phyloP scores from a whole-genome alignment of 2,329 filamentous ascomycete species.

The Cordyceps fumosorosea region DNA sequence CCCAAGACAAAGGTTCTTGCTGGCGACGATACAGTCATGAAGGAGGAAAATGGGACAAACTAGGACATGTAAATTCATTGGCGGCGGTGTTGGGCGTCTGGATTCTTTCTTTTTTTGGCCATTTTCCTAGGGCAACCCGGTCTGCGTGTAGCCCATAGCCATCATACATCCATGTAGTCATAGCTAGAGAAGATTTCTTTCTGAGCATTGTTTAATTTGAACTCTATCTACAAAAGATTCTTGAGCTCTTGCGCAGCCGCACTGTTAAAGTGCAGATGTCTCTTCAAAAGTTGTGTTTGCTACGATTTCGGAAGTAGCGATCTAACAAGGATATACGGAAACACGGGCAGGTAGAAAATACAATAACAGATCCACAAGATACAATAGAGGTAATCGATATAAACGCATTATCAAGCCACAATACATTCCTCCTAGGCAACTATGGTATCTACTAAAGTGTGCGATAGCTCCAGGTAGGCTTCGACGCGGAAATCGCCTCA shows the following conservation, averaged over 20 bases:
- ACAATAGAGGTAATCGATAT: too few relatives aligned
- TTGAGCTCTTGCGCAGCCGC: neutral
- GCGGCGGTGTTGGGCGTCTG: constrained; percentile 33
- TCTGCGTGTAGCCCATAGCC: neutral
- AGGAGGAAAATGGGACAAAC: constrained; percentile 37
- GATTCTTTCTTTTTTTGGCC: neutral
- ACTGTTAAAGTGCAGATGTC: neutral
- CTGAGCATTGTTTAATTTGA: neutral
- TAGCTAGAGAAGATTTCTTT: neutral
- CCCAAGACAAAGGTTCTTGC: constrained; percentile 62
- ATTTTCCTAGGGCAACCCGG: neutral
- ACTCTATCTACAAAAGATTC: neutral
- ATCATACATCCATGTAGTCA: neutral
- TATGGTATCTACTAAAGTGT: too few relatives aligned
- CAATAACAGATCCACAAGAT: too few relatives aligned
- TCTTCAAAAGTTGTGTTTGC: neutral
- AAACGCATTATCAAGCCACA: too few relatives aligned
- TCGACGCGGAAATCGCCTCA: too few relatives aligned
- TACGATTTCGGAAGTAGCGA: too few relatives aligned
- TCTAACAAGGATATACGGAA: too few relatives aligned
- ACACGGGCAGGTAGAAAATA: too few relatives aligned
- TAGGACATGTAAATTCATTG: constrained; percentile 22
- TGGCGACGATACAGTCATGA: constrained; percentile 56
- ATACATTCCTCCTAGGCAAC: too few relatives aligned
- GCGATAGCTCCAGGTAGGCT: too few relatives aligned